A percentile compares a stretch with the other conserved stretches of the same genome.
These are phyloP conservation scores for Pythium aphanidermatum DNA, from an alignment of 352 stramenopile genomes.

Conservation along the genomic window DNA sequence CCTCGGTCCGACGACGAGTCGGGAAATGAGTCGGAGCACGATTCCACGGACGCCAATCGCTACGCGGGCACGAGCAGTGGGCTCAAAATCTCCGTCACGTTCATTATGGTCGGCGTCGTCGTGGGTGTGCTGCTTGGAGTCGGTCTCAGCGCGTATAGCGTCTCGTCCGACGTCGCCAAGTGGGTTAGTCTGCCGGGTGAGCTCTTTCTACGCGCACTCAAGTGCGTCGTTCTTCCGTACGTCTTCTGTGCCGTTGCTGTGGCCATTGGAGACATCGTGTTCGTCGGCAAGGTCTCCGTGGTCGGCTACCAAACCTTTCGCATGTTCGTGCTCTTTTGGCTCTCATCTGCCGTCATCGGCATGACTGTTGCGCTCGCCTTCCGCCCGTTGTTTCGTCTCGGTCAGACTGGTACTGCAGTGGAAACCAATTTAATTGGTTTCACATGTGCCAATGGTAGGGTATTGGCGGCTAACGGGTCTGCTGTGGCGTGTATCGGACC, in stretches of 20 bases:
- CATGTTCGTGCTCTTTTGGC: slow-evolving; percentile 54
- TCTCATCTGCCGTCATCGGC: slow-evolving; percentile 39
- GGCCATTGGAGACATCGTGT: slow-evolving; percentile 68
- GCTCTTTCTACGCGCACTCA: slow-evolving; percentile 70
- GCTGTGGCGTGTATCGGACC: no score
- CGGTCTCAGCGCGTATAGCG: slow-evolving; percentile 30
- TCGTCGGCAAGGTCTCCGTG: slow-evolving; percentile 64
- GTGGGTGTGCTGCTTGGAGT: slow-evolving; percentile 48
- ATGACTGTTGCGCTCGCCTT: slow-evolving; percentile 54
- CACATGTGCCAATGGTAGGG: slow-evolving; percentile 37
- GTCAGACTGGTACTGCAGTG: neutral
- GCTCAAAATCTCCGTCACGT: slow-evolving; percentile 40
- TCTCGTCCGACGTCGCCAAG: slow-evolving; percentile 32
- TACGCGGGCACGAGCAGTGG: slow-evolving; percentile 45
- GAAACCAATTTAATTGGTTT: slow-evolving; percentile 35
- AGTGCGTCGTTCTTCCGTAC: slow-evolving; percentile 72
- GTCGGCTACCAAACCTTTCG: slow-evolving; percentile 58
- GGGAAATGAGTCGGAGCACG: slow-evolving; percentile 6
- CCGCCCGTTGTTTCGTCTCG: slow-evolving; percentile 43
- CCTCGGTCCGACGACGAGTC: slow-evolving; percentile 7
- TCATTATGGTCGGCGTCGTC: slow-evolving; percentile 45
- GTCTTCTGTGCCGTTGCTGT: slow-evolving; percentile 79
- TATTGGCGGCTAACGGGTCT: slow-evolving; percentile 13
- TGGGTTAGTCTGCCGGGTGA: slow-evolving; percentile 71
- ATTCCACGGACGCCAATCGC: slow-evolving; percentile 20